Percentiles rank a stretch among this genome's conserved stretches.
phyloP scores from a whole-genome alignment of 2,329 filamentous ascomycete genomes.

The Phaeosphaeria sp. region DNA sequence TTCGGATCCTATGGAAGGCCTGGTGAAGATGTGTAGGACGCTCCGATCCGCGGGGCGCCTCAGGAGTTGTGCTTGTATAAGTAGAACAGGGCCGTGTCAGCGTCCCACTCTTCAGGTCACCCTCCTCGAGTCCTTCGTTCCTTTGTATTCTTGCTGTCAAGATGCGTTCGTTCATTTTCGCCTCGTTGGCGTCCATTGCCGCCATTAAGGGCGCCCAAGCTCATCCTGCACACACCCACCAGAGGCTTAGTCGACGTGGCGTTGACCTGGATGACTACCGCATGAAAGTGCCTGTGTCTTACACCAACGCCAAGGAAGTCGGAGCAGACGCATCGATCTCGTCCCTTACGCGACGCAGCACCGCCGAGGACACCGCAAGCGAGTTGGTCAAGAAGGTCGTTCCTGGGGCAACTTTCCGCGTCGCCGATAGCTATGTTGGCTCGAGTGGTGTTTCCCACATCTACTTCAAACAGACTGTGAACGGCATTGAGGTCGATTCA shows the following conservation, averaged over 20 bases:
- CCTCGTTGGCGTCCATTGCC: conserved; percentile 36
- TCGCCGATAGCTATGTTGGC: conserved; percentile 64
- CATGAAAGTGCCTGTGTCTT: conserved; percentile 30
- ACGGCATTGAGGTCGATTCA: conserved; percentile 67
- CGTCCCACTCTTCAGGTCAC: not conserved
- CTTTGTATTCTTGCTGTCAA: conserved; percentile 22
- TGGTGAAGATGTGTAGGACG: conserved; percentile 1
- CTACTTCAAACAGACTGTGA: conserved; percentile 65
- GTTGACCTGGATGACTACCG: conserved; percentile 44
- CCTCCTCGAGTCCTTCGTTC: conserved; percentile 15
- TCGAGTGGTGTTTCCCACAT: conserved; percentile 64
- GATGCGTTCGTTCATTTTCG: conserved; percentile 40
- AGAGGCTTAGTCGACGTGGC: conserved; percentile 25
- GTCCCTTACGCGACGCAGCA: conserved; percentile 28
- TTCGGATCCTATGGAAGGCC: not conserved
- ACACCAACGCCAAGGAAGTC: conserved; percentile 30
- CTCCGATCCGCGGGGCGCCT: conserved; percentile 1
- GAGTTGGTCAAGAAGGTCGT: conserved; percentile 42
- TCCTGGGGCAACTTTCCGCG: conserved; percentile 55
- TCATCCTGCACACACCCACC: conserved; percentile 26
- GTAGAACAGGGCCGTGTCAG: conserved; percentile 2
- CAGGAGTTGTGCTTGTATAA: conserved; percentile 17
- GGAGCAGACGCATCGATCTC: conserved; percentile 26
- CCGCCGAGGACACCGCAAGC: conserved; percentile 39
- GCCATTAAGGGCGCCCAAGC: conserved; percentile 29